Conservation (phyloP, 805 yeast species). For the Spathaspora gorwiae region DNA sequence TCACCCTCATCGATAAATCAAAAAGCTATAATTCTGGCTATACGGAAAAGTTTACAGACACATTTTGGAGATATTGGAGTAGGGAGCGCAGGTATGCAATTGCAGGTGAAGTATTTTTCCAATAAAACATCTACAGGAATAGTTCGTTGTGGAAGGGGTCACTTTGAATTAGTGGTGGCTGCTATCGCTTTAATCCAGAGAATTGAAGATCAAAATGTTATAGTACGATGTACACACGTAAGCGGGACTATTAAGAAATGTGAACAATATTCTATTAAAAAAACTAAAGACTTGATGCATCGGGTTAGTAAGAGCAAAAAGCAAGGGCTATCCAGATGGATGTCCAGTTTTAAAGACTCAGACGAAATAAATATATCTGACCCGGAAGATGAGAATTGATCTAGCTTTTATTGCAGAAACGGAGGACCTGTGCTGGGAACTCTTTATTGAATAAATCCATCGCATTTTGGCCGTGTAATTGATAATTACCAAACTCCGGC, state of each 20-base stretch:
- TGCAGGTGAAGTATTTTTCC: conserved; percentile 75
- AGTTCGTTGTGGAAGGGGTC: conserved; percentile 66
- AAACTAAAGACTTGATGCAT: conserved; percentile 38
- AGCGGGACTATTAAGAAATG: conserved; percentile 88
- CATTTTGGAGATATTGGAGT: conserved; percentile 78
- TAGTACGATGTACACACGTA: conserved; percentile 60
- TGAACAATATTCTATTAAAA: conserved; percentile 59
- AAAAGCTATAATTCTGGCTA: conserved; percentile 46
- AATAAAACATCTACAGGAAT: conserved; percentile 81
- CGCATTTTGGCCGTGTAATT: conserved; percentile 1
- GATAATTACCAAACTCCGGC: conserved; percentile 8
- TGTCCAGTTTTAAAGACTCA: conserved; percentile 2
- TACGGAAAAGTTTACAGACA: conserved; percentile 53
- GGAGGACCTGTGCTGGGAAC: background rate
- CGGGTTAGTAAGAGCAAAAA: conserved; percentile 4
- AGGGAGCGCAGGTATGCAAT: conserved; percentile 56
- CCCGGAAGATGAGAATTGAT: background rate
- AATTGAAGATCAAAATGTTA: conserved; percentile 46
- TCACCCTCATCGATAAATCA: conserved; percentile 41
- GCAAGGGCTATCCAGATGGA: background rate
- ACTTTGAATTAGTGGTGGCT: conserved; percentile 57
- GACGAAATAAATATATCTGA: background rate
- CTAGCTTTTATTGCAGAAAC: background rate
- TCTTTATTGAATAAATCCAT: conserved; percentile 5
- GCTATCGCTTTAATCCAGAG: conserved; percentile 56